Evolutionary conservation across 805 yeast genomes (phyloP), one percentile per base, ranked within the genome.

Genomic region (Lipomyces chichibuensis): DNA sequence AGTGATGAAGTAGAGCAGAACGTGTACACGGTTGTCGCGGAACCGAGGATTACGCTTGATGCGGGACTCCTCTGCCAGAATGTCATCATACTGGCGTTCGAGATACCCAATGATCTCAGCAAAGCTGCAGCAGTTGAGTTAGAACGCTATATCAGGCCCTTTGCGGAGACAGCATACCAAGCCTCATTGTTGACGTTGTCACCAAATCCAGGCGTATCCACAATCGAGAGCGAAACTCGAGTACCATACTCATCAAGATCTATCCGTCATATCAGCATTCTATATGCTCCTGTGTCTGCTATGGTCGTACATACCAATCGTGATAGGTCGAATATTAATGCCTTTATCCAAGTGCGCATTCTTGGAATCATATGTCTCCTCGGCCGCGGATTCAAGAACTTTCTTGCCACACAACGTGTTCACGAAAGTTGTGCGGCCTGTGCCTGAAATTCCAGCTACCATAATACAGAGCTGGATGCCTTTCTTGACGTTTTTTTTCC

Each of bases 151-250:
- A 23, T 71, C 75, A 65, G 20, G 25, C 29, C 29, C 3, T 13
- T 20, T 1, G 32, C 3, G 20, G 27, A 20, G 2, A 29, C 82
- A 23, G 71, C 75, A 65, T 80, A 83, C 74, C 86, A 83, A 43
- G 78, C 70, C 60, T 83, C 84, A 77, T 88, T 89, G 78, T 90
- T 87, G 71, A 90, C 81, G 75, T 85, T 87, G 73, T 89, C 93
- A 55, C 94, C 95, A 74, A 89, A 87, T 0, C 94, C 95, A 25
- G 91, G 90, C 4, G 94, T 84, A 74, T 88, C 88, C 59, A 89
- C 84, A 59, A 89, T 81, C 69, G 86, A 85, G 70, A 91, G 79
- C 52, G 81, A 75, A 55, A 87, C 80, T 2, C 84, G 81, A 1
- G 85, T 78, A 6, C 85, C 83, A 57, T 84, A 85, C 29, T 83